These are phyloP conservation scores for Diplodia mutila DNA, from an alignment of 2,329 filamentous ascomycete species.

Conservation along the genomic window DNA sequence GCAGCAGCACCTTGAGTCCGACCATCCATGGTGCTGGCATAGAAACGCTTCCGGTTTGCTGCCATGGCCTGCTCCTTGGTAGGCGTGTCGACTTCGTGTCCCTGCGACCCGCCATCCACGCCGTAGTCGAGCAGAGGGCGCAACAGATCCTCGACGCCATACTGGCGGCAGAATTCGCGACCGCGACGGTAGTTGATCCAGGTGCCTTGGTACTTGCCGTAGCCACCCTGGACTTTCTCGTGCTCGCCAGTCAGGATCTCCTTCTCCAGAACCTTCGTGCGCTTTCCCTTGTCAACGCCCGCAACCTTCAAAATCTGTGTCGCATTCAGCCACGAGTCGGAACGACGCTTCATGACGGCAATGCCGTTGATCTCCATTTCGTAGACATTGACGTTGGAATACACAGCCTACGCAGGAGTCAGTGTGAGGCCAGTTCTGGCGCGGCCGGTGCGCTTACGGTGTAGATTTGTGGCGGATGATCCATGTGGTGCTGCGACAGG, in stretches of 20 bases:
- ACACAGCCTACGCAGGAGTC: constrained; percentile 67
- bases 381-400: constrained; percentile 94
- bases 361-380: constrained; percentile 96
- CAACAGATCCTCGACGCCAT: constrained; percentile 75
- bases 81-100: constrained; percentile 84
- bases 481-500: constrained; percentile 41
- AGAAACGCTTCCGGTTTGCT: constrained; percentile 84
- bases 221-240: constrained; percentile 97
- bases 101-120: constrained; percentile 70
- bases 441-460: constrained; percentile 43
- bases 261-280: constrained; percentile 97
- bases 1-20: constrained; percentile 64
- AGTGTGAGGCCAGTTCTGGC: not conserved
- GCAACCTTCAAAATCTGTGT: constrained; percentile 98
- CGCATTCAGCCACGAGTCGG: constrained; percentile 96
- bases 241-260: constrained; percentile 96
- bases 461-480: constrained; percentile 54
- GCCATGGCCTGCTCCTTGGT: constrained; percentile 99
- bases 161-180: constrained; percentile 83
- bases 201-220: constrained; percentile 98
- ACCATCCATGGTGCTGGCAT: constrained; percentile 73
- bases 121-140: constrained; percentile 76
- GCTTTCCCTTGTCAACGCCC: constrained; percentile 94
- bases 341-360: constrained; percentile 92
- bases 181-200: constrained; percentile 96